Evolutionary conservation across 768 basidiomycete genomes (phyloP).

Genomic region (Galerina marginata): DNA sequence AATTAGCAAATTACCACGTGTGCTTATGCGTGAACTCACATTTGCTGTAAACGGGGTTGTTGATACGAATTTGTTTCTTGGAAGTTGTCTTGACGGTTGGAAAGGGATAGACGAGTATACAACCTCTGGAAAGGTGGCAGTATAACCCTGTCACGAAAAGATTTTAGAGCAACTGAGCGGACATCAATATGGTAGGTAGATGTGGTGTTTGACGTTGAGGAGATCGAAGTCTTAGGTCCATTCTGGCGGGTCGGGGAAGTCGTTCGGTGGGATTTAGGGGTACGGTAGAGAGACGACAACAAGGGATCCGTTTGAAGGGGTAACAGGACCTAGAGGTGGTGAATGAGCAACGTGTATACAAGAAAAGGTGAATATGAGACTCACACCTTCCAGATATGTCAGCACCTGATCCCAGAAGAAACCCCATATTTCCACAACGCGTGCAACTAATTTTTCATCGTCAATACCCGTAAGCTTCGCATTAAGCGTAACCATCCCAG

Average conservation of each 20-base stretch:
- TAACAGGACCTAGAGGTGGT: slow-evolving; percentile 34
- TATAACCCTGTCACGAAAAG: slow-evolving; percentile 82
- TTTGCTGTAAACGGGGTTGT: slow-evolving; percentile 79
- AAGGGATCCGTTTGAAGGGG: slow-evolving; percentile 50
- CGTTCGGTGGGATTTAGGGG: slow-evolving; percentile 58
- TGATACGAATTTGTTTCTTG: slow-evolving; percentile 61
- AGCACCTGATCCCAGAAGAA: slow-evolving; percentile 94
- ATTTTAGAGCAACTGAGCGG: slow-evolving; percentile 75
- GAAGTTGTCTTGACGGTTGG: slow-evolving; percentile 60
- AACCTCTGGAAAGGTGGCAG: slow-evolving; percentile 66
- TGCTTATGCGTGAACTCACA: slow-evolving; percentile 48
- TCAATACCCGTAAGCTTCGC: slow-evolving; percentile 79
- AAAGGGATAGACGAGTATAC: slow-evolving; percentile 57
- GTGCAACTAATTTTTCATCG: slow-evolving; percentile 75
- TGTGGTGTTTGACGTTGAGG: slow-evolving; percentile 35
- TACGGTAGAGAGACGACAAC: slow-evolving; percentile 71
- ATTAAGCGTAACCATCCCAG: slow-evolving; percentile 92
- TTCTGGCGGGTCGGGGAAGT: slow-evolving; percentile 56
- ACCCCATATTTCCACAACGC: slow-evolving; percentile 88
- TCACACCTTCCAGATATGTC: slow-evolving; percentile 86
- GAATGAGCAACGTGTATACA: background rate
- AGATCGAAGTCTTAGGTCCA: slow-evolving; percentile 45
- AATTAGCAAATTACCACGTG: background rate
- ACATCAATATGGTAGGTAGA: slow-evolving; percentile 74
- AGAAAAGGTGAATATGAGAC: slow-evolving; percentile 28